Evolutionary conservation across 441 rosid genomes (phyloP), one percentile per base, ranked within the genome.

Genomic region (Gossypium laxum): DNA sequence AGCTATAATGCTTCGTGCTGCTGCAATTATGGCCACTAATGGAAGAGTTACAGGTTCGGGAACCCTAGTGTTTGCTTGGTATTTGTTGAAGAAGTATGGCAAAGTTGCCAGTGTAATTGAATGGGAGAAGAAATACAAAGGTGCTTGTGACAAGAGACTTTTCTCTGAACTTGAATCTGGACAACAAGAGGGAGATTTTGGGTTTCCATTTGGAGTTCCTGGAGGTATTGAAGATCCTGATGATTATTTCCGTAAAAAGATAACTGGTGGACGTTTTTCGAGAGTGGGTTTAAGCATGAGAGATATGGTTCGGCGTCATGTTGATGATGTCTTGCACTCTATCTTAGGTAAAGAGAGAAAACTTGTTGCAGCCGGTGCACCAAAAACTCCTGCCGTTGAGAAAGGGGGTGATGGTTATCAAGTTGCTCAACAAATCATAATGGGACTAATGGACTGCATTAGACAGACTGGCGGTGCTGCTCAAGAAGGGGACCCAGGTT

Each of bases 391-490:
- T 41, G 79, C 80, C 51, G 8, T 81, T 68, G 97, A 91, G 72
- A 92, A 87, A 70, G 83, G 83, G 60, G 91, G 89, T 64, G 90
- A 89, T 62, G 96, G 84, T 61, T 87, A 81, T 84, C 96, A 86
- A 81, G 82, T 85, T 67, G 93, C 98, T 63, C 97, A 96, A 73
- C 93, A 88, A 76, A 88, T 93, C 75, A 83, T 89, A 73, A 70
- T 78, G 74, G 97, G 85, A 66, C 75, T 96, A 54, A 80, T 85
- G 96, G 96, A 91, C 1, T 88, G 92, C 77, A 86, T 96, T 69
- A 84, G 82, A 77, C 97, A 93, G 83, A 90, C 92, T 38, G 97
- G 96, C 26, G 98, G 99, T 77, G 98, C 98, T 78, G 92, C 93
- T 59, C 99, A 96, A 75, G 99, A 93, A 81, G 97, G 99, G 22